Base-by-base conservation (phyloP, 176 grass and related monocot genomes). In the Urochloa ruziziensis region DNA sequence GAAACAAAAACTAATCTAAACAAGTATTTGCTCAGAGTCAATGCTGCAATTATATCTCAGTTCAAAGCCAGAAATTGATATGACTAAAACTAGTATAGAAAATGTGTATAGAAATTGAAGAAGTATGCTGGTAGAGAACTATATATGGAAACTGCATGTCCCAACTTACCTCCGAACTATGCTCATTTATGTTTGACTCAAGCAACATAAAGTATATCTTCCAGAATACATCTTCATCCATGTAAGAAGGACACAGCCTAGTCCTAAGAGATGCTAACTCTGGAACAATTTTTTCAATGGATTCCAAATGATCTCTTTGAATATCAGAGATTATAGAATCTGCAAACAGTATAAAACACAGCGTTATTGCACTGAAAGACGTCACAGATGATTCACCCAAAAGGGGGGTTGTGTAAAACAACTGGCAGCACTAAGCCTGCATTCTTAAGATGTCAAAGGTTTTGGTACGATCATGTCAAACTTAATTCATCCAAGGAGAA, bases 181-280 rank as follows among this genome's bases (percentile, higher is more conserved):
- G 96, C 37, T 91, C 85, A 74, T 76, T 84, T 18, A 98, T 89
- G n/a, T 84, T 91, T 4, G 87, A 79, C 64, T 95, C 86, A 79
- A 95, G 93, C 56, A 97, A 42, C 28, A 64, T 88, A 77, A 97
- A 97, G 81, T 97, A 97, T 66, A 94, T 94, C 88, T 87, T 97
- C 88, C 90, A 97, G 87, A 97, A 97, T 21, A 85, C 60, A 53
- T 86, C 82, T 74, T 90, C 86, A 80, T 84, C 88, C 91, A 95
- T 91, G 27, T 79, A 88, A 75, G 87, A 75, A 87, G 93, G 92
- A 52, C 96, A 98, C 69, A 98, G 91, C 54, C 47, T 88, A 81
- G 56, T 6, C 58, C 89, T 78, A 36, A 98, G 87, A 83, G 89
- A 79, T 54, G 79, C 80, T 81, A 98, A 74, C 82, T 93, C 89